phyloP scores from a whole-genome alignment of 257 asterid genomes.

The Primulina huaijiensis region DNA sequence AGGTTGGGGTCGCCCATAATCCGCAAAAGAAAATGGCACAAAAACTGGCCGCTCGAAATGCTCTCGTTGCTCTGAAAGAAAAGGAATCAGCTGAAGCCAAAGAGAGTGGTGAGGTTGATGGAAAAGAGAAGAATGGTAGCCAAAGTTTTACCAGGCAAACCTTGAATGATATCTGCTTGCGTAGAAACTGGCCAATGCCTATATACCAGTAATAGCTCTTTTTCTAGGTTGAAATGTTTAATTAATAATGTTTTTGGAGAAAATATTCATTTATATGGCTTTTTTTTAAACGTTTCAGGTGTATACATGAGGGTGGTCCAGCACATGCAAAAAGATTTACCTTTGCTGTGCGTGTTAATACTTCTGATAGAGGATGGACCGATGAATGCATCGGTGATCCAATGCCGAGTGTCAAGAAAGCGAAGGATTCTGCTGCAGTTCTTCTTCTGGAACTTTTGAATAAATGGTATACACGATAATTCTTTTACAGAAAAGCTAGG shows the following conservation, averaged over 20 bases:
- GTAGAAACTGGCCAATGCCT: conserved; percentile 99
- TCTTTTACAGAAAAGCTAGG: neutral
- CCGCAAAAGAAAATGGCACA: conserved; percentile 99
- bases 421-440: conserved; percentile 92
- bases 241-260: neutral
- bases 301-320: conserved; percentile 93
- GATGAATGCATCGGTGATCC: conserved; percentile 97
- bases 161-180: conserved; percentile 84
- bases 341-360: conserved; percentile 80
- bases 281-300: conserved; percentile 35
- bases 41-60: conserved; percentile 94
- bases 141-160: conserved; percentile 93
- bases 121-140: conserved; percentile 61
- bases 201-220: conserved; percentile 54
- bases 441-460: conserved; percentile 77
- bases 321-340: conserved; percentile 97
- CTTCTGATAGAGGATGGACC: conserved; percentile 85
- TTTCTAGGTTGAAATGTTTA: neutral
- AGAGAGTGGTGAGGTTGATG: conserved; percentile 48
- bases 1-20: conserved; percentile 81
- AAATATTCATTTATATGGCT: conserved; percentile 1
- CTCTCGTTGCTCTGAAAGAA: conserved; percentile 81
- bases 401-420: conserved; percentile 97
- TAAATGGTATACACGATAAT: conserved; percentile 52
- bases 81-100: conserved; percentile 64